These are phyloP conservation scores for Aspergillus quadricinctus DNA, from an alignment of 2,329 filamentous ascomycete genomes.

Conservation along the genomic window DNA sequence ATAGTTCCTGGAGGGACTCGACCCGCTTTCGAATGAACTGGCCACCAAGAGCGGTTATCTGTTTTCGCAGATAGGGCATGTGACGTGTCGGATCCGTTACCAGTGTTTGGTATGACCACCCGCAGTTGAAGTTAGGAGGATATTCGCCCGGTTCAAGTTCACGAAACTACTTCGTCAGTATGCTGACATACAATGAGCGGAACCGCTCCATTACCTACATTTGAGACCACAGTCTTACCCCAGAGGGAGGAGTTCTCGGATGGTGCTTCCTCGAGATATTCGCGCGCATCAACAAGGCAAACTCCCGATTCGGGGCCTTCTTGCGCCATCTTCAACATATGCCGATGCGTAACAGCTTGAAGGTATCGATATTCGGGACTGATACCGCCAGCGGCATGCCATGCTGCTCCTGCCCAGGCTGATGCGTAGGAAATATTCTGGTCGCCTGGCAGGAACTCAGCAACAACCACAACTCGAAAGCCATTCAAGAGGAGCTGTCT, in stretches of 20 bases:
- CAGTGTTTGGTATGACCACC: conserved; percentile 34
- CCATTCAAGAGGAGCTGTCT: conserved; percentile 32
- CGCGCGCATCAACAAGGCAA: conserved; percentile 30
- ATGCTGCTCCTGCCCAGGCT: conserved; percentile 38
- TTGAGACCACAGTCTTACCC: conserved; percentile 33
- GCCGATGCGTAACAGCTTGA: conserved; percentile 32
- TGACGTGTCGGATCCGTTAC: conserved; percentile 37
- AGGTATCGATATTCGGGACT: conserved; percentile 31
- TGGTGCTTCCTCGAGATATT: conserved; percentile 33
- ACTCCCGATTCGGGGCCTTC: conserved; percentile 32
- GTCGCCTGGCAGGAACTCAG: conserved; percentile 35
- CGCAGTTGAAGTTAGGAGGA: conserved; percentile 29
- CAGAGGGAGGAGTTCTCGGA: conserved; percentile 30
- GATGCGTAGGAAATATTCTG: conserved; percentile 35
- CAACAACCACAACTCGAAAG: conserved; percentile 32
- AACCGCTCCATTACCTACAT: conserved; percentile 16
- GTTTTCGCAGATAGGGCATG: conserved; percentile 31
- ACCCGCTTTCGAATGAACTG: conserved; percentile 32
- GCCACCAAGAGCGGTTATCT: conserved; percentile 29
- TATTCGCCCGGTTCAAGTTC: conserved; percentile 28
- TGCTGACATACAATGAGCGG: no score
- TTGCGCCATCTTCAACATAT: conserved; percentile 32
- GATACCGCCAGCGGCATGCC: conserved; percentile 36
- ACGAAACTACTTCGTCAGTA: conserved; percentile 26
- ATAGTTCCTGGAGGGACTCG: conserved; percentile 30